A percentile compares a stretch with the other conserved stretches of the same genome.
Evolutionary conservation across 352 stramenopile genomes (phyloP).

Genomic region (Phytophthora pluvialis): DNA sequence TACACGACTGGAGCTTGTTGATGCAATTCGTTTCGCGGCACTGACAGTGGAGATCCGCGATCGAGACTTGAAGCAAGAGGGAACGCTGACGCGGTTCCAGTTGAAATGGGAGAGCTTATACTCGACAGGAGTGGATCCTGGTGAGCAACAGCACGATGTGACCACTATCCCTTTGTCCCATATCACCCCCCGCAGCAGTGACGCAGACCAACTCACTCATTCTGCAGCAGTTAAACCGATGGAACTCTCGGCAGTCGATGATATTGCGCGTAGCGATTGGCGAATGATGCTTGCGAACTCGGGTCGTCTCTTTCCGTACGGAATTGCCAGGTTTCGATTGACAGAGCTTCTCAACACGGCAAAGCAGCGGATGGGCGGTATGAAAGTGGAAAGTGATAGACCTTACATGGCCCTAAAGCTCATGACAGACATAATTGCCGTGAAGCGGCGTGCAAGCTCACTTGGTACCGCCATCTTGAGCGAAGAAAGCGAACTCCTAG

Average conservation of each 20-base stretch:
- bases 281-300: conserved; percentile 46
- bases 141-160: conserved; percentile 11
- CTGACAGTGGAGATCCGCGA: conserved; percentile 73
- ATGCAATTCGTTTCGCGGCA: conserved; percentile 48
- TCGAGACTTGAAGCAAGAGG: conserved; percentile 58
- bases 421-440: conserved; percentile 53
- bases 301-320: conserved; percentile 59
- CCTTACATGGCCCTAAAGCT: conserved; percentile 58
- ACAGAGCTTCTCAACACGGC: conserved; percentile 53
- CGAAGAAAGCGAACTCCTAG: conserved; percentile 31
- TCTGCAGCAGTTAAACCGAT: conserved; percentile 36
- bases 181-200: conserved; percentile 14
- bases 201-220: background rate
- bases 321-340: conserved; percentile 62
- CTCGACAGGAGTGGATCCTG: conserved; percentile 37
- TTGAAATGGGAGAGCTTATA: conserved; percentile 70
- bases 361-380: conserved; percentile 25
- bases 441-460: conserved; percentile 59
- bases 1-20: conserved; percentile 44
- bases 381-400: conserved; percentile 8
- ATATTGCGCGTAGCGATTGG: conserved; percentile 64
- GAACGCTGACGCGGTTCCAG: conserved; percentile 44
- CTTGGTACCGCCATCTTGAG: conserved; percentile 40
- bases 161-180: conserved; percentile 9
- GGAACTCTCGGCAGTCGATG: conserved; percentile 63